Percentiles rank a stretch among this genome's conserved stretches.
These are phyloP conservation scores for Blastomyces percursus DNA, from an alignment of 2,329 filamentous ascomycete species.

Conservation along the genomic window DNA sequence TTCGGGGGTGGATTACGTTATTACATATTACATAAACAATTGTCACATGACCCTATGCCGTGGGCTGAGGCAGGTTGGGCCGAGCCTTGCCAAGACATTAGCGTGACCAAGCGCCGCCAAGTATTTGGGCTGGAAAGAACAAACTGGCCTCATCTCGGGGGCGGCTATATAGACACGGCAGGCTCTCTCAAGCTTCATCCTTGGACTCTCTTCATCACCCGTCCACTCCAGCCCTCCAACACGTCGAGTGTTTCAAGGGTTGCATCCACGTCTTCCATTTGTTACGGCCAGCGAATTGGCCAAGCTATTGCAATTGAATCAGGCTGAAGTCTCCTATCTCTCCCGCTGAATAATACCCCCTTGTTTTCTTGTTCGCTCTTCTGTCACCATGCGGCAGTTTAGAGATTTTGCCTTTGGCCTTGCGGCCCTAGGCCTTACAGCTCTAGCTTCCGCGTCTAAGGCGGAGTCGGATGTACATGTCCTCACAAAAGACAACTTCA, in stretches of 20 bases:
- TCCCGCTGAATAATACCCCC: not conserved
- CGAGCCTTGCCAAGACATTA: not conserved
- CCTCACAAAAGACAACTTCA: constrained; percentile 77
- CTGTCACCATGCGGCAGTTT: constrained; percentile 29
- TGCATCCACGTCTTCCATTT: not conserved
- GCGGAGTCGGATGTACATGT: constrained; percentile 64
- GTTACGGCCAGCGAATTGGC: not conserved
- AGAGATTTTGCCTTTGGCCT: constrained; percentile 31
- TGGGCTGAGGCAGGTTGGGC: not conserved
- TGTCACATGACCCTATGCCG: no score
- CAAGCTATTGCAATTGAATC: not conserved
- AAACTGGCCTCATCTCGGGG: constrained; percentile 5
- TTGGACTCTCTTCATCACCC: not conserved
- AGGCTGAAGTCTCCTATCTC: not conserved
- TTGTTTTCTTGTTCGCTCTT: not conserved
- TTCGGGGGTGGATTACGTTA: no score
- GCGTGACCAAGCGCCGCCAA: not conserved
- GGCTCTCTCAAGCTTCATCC: not conserved
- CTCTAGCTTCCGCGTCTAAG: constrained; percentile 27
- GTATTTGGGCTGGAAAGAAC: constrained; percentile 1
- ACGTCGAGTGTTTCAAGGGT: not conserved
- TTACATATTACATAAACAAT: no score
- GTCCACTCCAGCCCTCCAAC: not conserved
- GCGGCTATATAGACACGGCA: not conserved
- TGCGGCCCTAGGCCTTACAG: constrained; percentile 24